Evolutionary conservation across 2,329 filamentous ascomycete species (phyloP), one percentile per base, ranked within the genome.

Genomic region (Rutstroemia sp.): DNA sequence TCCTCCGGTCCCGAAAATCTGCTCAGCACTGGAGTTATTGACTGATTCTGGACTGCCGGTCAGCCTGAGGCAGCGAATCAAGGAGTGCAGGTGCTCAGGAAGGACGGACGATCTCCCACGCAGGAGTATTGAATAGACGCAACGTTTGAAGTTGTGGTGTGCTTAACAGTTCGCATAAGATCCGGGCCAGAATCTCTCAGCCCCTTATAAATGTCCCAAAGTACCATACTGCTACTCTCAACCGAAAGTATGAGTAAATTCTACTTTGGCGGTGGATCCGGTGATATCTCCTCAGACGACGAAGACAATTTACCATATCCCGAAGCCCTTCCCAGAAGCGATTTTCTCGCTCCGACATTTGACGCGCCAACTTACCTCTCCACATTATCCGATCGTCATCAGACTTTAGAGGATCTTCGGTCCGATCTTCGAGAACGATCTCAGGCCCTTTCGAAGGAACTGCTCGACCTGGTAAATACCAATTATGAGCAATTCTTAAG

Each of bases 401-500:
- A 99, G 71, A 96, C 92, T 0, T 88, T 99, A 48, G 92, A 96
- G 69, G 94, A 99, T 70, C 78, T 99, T 34, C 89, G 92, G 38
- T 75, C 86, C 5, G 95, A 99, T 67, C 78, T 99, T 16, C 86
- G 92, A 46, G 83, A 91, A 57, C 81, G 95, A 52, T 89, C 86
- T 63, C 82, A 88, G 64, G 80, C 86, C 19, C 85, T 99, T 59
- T 88, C 86, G 66, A 83, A 87, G 60, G 94, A 99, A 73, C 79
- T 99, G 2, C 78, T 99, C 17, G 92, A 96, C 73, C 82, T 99
- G 7, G 94, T 99, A 63, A 99, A 99, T 69, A 82, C 87, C 51
- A 95, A 99, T 72, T 97, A 99, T 70, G 87, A 90, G 48, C 88
- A 92, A 57, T 99, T 99, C 65, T 73, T 99, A 4, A 86, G 85